phyloP scores from a whole-genome alignment of 2,329 filamentous ascomycete genomes.

The Xylariaceae sp. region DNA sequence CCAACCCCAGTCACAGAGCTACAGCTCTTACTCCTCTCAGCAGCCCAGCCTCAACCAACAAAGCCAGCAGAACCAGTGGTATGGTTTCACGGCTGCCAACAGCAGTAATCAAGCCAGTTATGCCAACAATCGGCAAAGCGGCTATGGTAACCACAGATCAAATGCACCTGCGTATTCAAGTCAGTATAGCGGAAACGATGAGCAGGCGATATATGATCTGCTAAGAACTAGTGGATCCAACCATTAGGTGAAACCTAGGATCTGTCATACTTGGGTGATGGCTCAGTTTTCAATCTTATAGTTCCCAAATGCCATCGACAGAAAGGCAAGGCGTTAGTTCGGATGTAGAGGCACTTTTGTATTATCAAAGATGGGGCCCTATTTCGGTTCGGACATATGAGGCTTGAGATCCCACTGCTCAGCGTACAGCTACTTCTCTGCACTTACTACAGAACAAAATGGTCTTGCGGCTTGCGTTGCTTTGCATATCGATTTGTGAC shows the following conservation, averaged over 20 bases:
- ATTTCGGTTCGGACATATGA: not conserved
- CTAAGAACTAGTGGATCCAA: slow-evolving; percentile 32
- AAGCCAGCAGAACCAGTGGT: slow-evolving; percentile 46
- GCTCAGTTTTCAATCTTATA: not conserved
- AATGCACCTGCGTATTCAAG: slow-evolving; percentile 31
- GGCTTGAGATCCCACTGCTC: slow-evolving; percentile 10
- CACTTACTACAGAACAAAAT: not conserved
- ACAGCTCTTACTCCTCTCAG: slow-evolving; percentile 40
- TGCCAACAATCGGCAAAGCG: slow-evolving; percentile 31
- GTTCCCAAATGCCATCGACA: not conserved
- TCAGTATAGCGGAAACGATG: slow-evolving; percentile 35
- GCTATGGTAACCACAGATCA: slow-evolving; percentile 34
- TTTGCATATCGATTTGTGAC: not conserved
- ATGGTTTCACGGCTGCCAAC: slow-evolving; percentile 40
- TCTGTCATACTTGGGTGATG: not conserved
- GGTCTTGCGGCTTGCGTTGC: not conserved
- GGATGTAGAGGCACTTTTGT: not conserved
- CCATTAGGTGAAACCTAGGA: slow-evolving; percentile 22
- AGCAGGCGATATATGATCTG: slow-evolving; percentile 40
- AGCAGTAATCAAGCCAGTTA: slow-evolving; percentile 34
- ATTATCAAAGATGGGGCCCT: not conserved
- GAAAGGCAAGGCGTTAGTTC: slow-evolving; percentile 1
- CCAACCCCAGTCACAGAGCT: slow-evolving; percentile 40
- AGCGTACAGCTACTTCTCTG: not conserved
- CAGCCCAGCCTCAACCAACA: slow-evolving; percentile 33